phyloP scores from a whole-genome alignment of 2,329 filamentous ascomycete species.

The Ustilaginoidea virens region DNA sequence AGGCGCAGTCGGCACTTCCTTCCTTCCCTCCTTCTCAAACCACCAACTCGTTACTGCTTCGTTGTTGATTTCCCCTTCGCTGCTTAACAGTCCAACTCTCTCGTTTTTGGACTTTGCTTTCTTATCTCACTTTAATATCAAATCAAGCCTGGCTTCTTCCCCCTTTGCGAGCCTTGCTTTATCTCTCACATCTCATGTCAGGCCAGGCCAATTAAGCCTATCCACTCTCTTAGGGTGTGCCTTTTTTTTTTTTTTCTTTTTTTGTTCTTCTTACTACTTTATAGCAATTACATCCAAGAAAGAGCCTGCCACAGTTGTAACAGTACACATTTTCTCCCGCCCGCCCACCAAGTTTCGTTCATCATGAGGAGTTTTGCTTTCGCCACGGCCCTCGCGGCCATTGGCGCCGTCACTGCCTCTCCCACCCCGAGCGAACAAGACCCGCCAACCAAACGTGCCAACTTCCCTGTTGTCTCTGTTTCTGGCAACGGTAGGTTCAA shows the following conservation, averaged over 20 bases:
- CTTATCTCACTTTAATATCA: slow-evolving; percentile 5
- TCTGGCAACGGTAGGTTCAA: slow-evolving; percentile 45
- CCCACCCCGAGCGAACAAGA: slow-evolving; percentile 34
- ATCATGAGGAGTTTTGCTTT: slow-evolving; percentile 35
- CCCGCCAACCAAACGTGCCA: slow-evolving; percentile 33
- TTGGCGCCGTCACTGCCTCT: slow-evolving; percentile 26
- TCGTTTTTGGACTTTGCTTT: slow-evolving; percentile 20
- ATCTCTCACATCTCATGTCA: slow-evolving; percentile 3
- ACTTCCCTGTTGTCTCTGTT: slow-evolving; percentile 32
- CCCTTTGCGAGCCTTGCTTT: slow-evolving; percentile 3
- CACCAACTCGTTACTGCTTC: slow-evolving; percentile 5
- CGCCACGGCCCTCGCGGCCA: slow-evolving; percentile 31
- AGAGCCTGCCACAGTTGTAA: not conserved
- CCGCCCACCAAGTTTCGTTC: slow-evolving; percentile 9
- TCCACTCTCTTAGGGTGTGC: slow-evolving; percentile 7
- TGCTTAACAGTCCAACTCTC: slow-evolving; percentile 16
- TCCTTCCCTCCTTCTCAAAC: slow-evolving; percentile 7
- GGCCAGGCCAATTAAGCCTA: slow-evolving; percentile 4
- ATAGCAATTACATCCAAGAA: slow-evolving; percentile 1
- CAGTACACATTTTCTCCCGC: slow-evolving; percentile 3
- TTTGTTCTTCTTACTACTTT: no score
- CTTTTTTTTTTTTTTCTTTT: slow-evolving; percentile 5
- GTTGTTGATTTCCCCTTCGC: slow-evolving; percentile 10
- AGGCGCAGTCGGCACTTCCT: not conserved
- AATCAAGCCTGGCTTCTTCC: slow-evolving; percentile 6